phyloP scores from a whole-genome alignment of 164 flowering plant genomes.

The Annona squamosa region DNA sequence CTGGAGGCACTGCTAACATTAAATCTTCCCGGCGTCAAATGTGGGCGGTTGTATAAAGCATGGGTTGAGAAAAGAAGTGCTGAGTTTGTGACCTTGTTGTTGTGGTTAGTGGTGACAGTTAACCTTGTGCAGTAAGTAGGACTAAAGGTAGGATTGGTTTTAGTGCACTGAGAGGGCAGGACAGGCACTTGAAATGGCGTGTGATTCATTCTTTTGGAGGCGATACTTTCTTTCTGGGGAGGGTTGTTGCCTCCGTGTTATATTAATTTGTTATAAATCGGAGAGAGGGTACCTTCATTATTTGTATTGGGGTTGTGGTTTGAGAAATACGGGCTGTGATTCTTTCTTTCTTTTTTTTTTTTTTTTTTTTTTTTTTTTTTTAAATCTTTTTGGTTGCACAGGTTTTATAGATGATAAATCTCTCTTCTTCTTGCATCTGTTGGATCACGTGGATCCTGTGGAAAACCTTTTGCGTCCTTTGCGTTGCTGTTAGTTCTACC shows the following conservation, averaged over 20 bases:
- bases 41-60: slow-evolving; percentile 19
- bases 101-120: slow-evolving; percentile 3
- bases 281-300: slow-evolving; percentile 13
- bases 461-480: too few species aligned
- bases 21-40: slow-evolving; percentile 4
- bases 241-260: slow-evolving; percentile 19
- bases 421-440: too few species aligned
- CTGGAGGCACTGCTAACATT: neutral
- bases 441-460: too few species aligned
- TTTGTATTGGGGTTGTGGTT: slow-evolving; percentile 6
- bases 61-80: slow-evolving; percentile 18
- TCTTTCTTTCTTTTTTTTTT: neutral
- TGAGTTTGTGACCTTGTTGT: slow-evolving; percentile 3
- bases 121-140: slow-evolving; percentile 18
- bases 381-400: too few species aligned
- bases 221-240: slow-evolving; percentile 8
- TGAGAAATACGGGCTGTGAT: slow-evolving; percentile 3
- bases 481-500: too few species aligned
- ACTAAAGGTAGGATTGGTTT: slow-evolving; percentile 21
- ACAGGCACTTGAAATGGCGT: slow-evolving; percentile 2
- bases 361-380: too few species aligned
- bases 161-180: slow-evolving; percentile 9
- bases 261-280: slow-evolving; percentile 38
- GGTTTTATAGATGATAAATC: too few species aligned
- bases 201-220: slow-evolving; percentile 51